Conservation (phyloP, 495 filamentous ascomycete genomes). For the Xylaria palmicola region DNA sequence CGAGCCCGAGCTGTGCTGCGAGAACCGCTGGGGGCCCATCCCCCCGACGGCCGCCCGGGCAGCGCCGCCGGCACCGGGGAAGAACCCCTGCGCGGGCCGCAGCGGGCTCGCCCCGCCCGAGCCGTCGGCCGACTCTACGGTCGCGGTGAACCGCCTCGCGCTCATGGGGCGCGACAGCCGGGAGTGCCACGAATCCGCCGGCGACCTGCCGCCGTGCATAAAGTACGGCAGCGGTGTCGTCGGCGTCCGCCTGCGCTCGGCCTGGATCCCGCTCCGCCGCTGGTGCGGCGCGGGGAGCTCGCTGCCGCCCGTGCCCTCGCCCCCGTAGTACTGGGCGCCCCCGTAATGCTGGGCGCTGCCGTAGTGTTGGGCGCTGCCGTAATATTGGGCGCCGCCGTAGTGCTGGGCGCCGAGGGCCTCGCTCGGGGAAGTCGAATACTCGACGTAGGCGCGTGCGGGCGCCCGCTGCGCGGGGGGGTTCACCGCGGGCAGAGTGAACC, state of each 20-base stretch:
- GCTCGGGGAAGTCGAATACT: not conserved
- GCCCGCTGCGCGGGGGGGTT: not conserved
- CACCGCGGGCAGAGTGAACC: not conserved
- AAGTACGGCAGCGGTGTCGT: slow-evolving; percentile 1
- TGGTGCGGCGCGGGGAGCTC: not conserved
- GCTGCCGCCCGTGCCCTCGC: not conserved
- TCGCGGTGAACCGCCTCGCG: not conserved
- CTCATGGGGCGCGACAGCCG: not conserved
- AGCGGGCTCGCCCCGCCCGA: not conserved
- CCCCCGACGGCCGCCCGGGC: not conserved
- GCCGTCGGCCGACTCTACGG: not conserved
- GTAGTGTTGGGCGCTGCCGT: too few relatives aligned
- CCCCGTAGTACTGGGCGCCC: not conserved
- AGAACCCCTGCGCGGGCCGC: not conserved
- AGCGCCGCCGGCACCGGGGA: too few relatives aligned
- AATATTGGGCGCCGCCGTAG: too few relatives aligned
- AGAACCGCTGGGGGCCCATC: not conserved
- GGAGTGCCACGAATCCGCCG: not conserved
- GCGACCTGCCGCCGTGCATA: slow-evolving; percentile 14
- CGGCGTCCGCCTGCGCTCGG: not conserved
- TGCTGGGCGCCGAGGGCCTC: not conserved
- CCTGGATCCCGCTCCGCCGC: not conserved
- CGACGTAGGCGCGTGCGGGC: not conserved
- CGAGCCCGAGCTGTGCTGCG: slow-evolving; percentile 3
- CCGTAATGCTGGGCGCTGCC: too few relatives aligned